phyloP scores from a whole-genome alignment of 306 rosid species.

The Medicago truncatula region DNA sequence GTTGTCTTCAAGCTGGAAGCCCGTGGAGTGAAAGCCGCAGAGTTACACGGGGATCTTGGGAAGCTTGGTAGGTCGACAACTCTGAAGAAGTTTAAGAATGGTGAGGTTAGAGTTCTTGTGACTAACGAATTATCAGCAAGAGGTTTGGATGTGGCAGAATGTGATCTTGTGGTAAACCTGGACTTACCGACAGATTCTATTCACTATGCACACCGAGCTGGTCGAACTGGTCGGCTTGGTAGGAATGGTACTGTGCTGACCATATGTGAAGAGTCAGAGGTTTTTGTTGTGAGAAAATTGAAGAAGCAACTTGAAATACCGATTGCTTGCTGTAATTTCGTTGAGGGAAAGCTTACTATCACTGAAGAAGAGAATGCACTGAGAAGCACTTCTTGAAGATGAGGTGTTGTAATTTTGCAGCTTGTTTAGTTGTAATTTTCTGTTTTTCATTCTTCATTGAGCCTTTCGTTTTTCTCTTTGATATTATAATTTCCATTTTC shows the following conservation, averaged over 20 bases:
- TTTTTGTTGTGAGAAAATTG: conserved; percentile 87
- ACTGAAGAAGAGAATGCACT: conserved; percentile 55
- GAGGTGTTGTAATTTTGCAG: conserved; percentile 27
- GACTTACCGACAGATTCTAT: conserved; percentile 85
- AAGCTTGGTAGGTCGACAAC: conserved; percentile 92
- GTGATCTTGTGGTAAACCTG: conserved; percentile 95
- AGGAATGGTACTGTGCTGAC: conserved; percentile 85
- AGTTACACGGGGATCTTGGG: conserved; percentile 96
- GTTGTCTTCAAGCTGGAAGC: conserved; percentile 92
- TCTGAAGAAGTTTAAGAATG: conserved; percentile 82
- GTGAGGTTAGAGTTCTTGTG: conserved; percentile 79
- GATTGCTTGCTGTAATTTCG: conserved; percentile 64
- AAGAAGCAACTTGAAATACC: conserved; percentile 85
- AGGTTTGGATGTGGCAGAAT: conserved; percentile 93
- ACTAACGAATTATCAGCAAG: conserved; percentile 93
- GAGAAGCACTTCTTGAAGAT: conserved; percentile 34
- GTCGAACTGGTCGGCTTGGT: conserved; percentile 92
- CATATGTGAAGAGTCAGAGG: conserved; percentile 84
- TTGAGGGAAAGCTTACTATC: conserved; percentile 71
- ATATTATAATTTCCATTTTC: neutral
- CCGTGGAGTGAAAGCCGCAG: conserved; percentile 79
- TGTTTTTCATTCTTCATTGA: conserved; percentile 5
- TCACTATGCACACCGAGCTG: conserved; percentile 96
- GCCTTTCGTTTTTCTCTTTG: conserved; percentile 10
- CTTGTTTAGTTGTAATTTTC: conserved; percentile 25